Conservation (phyloP, 495 filamentous ascomycete genomes). For the Parmelia sp. region DNA sequence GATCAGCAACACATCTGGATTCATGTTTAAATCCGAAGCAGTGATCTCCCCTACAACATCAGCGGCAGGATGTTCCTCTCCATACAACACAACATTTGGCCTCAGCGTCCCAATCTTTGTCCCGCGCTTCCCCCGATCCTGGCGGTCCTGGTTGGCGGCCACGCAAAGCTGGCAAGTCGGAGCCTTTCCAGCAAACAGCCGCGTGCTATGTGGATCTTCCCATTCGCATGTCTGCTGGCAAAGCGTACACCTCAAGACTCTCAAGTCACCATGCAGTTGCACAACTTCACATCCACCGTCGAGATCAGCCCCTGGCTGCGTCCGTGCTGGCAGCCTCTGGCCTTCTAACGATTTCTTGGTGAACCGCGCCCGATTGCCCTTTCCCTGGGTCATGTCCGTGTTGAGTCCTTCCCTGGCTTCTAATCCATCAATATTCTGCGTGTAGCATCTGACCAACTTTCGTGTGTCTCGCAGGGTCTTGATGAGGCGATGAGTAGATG, state of each 20-base stretch:
- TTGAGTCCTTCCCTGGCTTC: slow-evolving; percentile 57
- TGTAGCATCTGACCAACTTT: slow-evolving; percentile 60
- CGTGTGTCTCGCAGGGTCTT: slow-evolving; percentile 53
- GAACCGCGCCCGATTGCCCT: slow-evolving; percentile 44
- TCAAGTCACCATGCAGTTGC: slow-evolving; percentile 59
- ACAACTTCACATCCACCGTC: slow-evolving; percentile 53
- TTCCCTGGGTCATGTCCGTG: slow-evolving; percentile 44
- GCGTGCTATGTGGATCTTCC: slow-evolving; percentile 42
- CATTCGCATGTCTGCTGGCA: slow-evolving; percentile 55
- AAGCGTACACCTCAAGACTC: slow-evolving; percentile 53
- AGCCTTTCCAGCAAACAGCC: slow-evolving; percentile 47
- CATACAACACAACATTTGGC: slow-evolving; percentile 66
- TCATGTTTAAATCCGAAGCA: slow-evolving; percentile 46
- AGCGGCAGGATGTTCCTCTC: slow-evolving; percentile 62
- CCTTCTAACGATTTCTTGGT: slow-evolving; percentile 26
- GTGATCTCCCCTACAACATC: slow-evolving; percentile 55
- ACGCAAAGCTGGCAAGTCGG: slow-evolving; percentile 58
- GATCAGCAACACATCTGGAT: slow-evolving; percentile 58
- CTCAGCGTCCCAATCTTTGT: slow-evolving; percentile 55
- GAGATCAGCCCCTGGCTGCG: slow-evolving; percentile 24
- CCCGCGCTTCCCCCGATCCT: slow-evolving; percentile 55
- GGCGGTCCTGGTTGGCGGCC: slow-evolving; percentile 47
- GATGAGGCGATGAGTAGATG: slow-evolving; percentile 58
- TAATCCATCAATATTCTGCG: slow-evolving; percentile 66
- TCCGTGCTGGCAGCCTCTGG: slow-evolving; percentile 10